phyloP scores from a whole-genome alignment of 1,284 basidiomycete genomes.

The Cystobasidium sp. region DNA sequence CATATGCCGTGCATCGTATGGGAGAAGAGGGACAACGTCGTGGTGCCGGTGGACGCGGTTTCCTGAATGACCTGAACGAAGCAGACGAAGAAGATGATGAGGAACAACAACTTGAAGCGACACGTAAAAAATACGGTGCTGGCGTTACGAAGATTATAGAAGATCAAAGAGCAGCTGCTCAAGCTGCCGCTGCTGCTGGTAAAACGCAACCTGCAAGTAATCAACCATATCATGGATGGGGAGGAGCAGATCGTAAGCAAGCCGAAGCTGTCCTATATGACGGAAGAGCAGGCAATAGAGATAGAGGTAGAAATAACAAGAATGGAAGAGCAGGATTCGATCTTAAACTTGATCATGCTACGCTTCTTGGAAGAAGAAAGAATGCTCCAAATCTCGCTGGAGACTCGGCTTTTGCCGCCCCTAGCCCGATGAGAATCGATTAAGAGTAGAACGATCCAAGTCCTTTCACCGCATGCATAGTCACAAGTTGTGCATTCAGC shows the following conservation, averaged over 20 bases:
- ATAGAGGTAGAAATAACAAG: conserved; percentile 58
- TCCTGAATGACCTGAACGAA: conserved; percentile 86
- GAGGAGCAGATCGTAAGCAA: conserved; percentile 58
- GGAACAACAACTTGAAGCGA: conserved; percentile 58
- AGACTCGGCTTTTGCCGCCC: conserved; percentile 26
- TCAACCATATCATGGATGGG: conserved; percentile 53
- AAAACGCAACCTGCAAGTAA: conserved; percentile 50
- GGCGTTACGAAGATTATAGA: conserved; percentile 55
- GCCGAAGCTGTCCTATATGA: conserved; percentile 62
- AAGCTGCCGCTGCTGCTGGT: conserved; percentile 50
- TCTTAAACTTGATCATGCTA: conserved; percentile 80
- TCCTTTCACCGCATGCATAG: no score
- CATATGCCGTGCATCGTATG: conserved; percentile 98
- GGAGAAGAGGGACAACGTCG: conserved; percentile 93
- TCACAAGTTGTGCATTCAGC: no score
- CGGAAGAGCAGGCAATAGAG: conserved; percentile 76
- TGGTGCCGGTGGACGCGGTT: conserved; percentile 77
- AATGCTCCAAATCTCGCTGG: conserved; percentile 47
- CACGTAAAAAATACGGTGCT: conserved; percentile 54
- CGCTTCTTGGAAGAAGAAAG: conserved; percentile 68
- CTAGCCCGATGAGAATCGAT: conserved; percentile 39
- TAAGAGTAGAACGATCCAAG: background rate
- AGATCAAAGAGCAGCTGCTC: conserved; percentile 55
- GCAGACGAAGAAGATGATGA: conserved; percentile 73
- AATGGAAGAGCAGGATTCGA: conserved; percentile 66